Evolutionary conservation across 768 basidiomycete genomes (phyloP), one percentile per base, ranked within the genome.

Genomic region (Psilocybe azurescens): DNA sequence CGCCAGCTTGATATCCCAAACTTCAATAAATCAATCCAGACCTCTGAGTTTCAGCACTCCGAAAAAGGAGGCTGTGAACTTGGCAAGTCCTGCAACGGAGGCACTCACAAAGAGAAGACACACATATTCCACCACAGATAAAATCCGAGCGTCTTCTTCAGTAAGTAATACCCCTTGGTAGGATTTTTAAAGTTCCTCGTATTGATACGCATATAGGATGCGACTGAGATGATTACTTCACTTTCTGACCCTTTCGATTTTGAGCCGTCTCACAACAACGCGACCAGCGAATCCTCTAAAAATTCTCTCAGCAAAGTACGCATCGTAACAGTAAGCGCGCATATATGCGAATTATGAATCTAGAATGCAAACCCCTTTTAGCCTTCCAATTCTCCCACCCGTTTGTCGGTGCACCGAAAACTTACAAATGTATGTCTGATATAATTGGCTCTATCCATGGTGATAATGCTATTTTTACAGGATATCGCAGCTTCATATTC

Each of bases 241-340:
- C 50, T 30, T 20, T 51, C 38, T 36, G 52, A 49, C 47, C 11
- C 44, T 48, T 30, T 30, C 16, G 50, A 30, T 6, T 24, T 44
- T 44, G 39, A 33, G n/a, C 18, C 11, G 1, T 58, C 58, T 10
- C 18, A 13, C 14, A 41, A 28, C 46, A 47, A 29, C 16, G n/a
- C 9, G 3, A 44, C 58, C 7, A 39, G 36, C 24, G 44, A 53
- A 10, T 7, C 52, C 16, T 51, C 55, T 16, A 10, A 28, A 53
- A 60, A 20, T 33, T 8, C 46, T 16, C 18, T 32, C 1, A 49
- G 18, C 41, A 60, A 36, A 20, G 36, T 62, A 10, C 54, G 61
- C 39, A 62, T 62, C 6, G 61, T 38, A n/a, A 46, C 56, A 53
- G 61, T 58, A 53, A 58, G 61, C 30, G 56, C 56, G 57, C 51